These are phyloP conservation scores for Fusarium nematophilum DNA, from an alignment of 2,329 filamentous ascomycete species.

Conservation along the genomic window DNA sequence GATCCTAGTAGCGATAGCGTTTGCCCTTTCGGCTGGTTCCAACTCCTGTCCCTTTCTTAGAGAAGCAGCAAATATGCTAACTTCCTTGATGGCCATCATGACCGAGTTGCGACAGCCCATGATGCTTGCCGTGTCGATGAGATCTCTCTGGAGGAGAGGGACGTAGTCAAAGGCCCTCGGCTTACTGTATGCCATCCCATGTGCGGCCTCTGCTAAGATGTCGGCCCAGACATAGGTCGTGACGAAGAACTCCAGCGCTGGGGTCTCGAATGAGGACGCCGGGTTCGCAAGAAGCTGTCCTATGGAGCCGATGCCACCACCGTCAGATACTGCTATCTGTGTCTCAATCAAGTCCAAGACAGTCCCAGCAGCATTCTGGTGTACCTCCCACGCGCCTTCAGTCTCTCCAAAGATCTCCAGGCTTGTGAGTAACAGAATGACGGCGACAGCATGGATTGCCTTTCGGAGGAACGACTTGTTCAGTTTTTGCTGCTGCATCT, in stretches of 20 bases:
- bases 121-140: conserved; percentile 6
- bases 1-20: neutral
- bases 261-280: neutral
- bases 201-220: conserved; percentile 11
- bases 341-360: conserved; percentile 12
- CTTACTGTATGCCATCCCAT: neutral
- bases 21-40: neutral
- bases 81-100: conserved; percentile 16
- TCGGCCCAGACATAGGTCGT: conserved; percentile 13
- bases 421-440: conserved; percentile 8
- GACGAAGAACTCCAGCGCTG: conserved; percentile 7
- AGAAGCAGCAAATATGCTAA: conserved; percentile 1
- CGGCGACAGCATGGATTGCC: conserved; percentile 6
- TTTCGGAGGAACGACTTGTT: neutral
- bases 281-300: conserved; percentile 5
- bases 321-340: neutral
- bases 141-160: conserved; percentile 2
- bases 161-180: conserved; percentile 6
- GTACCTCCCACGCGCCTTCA: conserved; percentile 18
- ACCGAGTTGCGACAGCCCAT: conserved; percentile 16
- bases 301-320: neutral
- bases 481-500: neutral
- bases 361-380: conserved; percentile 7
- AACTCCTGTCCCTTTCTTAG: neutral
- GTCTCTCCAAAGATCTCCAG: conserved; percentile 19